Evolutionary conservation across 805 yeast species (phyloP), one percentile per base, ranked within the genome.

Genomic region (Wickerhamiella dianesei): DNA sequence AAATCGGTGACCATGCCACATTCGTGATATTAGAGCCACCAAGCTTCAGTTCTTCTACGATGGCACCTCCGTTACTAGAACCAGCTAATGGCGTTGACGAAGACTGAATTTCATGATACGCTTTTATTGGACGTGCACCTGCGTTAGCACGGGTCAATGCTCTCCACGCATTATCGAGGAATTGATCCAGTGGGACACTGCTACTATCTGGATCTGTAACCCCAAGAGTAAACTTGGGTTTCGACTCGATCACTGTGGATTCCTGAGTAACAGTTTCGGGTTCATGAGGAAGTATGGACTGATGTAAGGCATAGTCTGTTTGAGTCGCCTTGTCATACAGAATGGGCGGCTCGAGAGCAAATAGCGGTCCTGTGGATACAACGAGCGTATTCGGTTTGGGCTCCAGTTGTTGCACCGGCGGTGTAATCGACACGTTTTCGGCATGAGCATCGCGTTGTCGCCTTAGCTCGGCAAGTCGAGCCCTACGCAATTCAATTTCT

Each of bases 401-500:
- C 5, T 16, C 3, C 25, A 18, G 41, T 18, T 8, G 44, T 13
- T 49, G 49, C 13, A 25, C 56, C 54, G 4, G 53, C 58, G 13
- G 53, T 41, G 19, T 52, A 48, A 22, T 59, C 5, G 21, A 12
- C 41, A 6, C 29, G 19, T 21, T 20, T 37, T 2, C 21, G 17
- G 42, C 48, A 57, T 64, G 44, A 20, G 49, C 52, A 9, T 65
- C 71, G 29, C 80, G 58, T 53, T 68, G 70, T 36, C 66, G 67
- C 35, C 76, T 62, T n/a, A 78, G 64, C 58, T 73, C 75, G 29
- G 74, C 74, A 32, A 78, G 59, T 45, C 70, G 67, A 41, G 67
- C 71, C 48, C 68, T 64, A 52, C 77, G 76, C 45, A 73, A 74
- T 55, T 77, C 81, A 40, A 78, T 67, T 53, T 71, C 71, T 44